These are phyloP conservation scores for Amylostereum chailletii DNA, from an alignment of 1,284 basidiomycete species.

Conservation along the genomic window DNA sequence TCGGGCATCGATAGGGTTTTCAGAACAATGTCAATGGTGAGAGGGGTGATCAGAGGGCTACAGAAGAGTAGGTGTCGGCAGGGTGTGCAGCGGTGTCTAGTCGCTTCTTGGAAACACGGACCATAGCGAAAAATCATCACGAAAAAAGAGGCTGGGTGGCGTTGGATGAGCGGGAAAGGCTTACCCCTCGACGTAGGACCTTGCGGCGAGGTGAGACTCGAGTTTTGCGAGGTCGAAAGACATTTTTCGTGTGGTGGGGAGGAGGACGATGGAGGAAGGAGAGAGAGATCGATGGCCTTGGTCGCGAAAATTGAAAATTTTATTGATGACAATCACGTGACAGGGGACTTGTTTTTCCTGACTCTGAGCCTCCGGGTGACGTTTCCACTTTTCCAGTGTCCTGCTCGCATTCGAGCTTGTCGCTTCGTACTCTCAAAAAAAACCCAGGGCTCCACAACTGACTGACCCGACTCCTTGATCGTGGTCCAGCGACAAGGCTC, in stretches of 20 bases:
- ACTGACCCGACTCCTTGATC: too few species aligned
- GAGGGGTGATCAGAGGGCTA: slow-evolving; percentile 72
- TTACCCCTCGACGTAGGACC: slow-evolving; percentile 91
- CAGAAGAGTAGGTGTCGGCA: slow-evolving; percentile 73
- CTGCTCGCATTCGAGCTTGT: too few species aligned
- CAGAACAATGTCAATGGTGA: slow-evolving; percentile 4
- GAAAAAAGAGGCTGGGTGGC: slow-evolving; percentile 20
- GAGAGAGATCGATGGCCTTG: slow-evolving; percentile 17
- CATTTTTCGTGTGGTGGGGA: slow-evolving; percentile 35
- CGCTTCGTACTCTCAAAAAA: too few species aligned
- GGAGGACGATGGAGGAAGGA: slow-evolving; percentile 10
- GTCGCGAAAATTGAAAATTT: neutral
- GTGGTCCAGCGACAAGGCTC: too few species aligned
- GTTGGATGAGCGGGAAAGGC: slow-evolving; percentile 21
- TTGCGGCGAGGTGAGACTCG: slow-evolving; percentile 75
- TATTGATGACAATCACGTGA: neutral
- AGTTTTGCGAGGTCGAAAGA: slow-evolving; percentile 70
- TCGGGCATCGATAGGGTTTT: slow-evolving; percentile 11
- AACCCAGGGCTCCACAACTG: too few species aligned
- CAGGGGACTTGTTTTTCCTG: neutral
- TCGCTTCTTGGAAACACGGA: slow-evolving; percentile 99
- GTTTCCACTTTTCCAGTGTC: too few species aligned
- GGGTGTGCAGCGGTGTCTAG: slow-evolving; percentile 86
- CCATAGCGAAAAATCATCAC: slow-evolving; percentile 88
- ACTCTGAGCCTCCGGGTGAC: too few species aligned